Base-by-base conservation (phyloP, 2,329 filamentous ascomycete species). In the Chrysoporthe austroafricana region DNA sequence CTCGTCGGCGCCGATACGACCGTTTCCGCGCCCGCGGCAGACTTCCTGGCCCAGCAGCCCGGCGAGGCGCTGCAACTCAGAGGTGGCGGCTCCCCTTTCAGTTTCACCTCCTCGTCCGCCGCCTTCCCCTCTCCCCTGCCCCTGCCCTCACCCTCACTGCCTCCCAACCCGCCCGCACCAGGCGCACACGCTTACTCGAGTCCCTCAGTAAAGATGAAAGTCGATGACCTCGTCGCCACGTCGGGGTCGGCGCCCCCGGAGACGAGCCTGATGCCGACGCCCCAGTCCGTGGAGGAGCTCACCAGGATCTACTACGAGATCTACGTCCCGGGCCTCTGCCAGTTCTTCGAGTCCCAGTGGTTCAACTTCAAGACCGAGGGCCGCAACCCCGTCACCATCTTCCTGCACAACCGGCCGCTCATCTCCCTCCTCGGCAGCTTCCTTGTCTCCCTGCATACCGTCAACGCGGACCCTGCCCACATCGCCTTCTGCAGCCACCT, bases 281-380 rank as follows among this genome's bases (percentile, higher is more conserved):
- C 82, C 76, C 77, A 85, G 67, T 82, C 83, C 44, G 79, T 78
- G 32, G 87, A 89, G 73, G 90, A 93, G 75, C 88, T 93, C 68
- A 89, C 88, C 71, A 86, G 86, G 70, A 78, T 95, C 18, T 96
- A 92, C 78, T 86, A 87, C 73, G 90, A 90, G 71, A 89, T 93
- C 71, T 96, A 96, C 77, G 91, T 73, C 4, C 86, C 86, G 1
- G 91, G 89, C 8, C 86, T 96, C 59, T 90, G 92, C 77, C 86
- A 86, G 62, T 90, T 96, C 70, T 86, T 96, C 70, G 94, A 97
- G 77, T 92, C 93, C 7, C 85, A 84, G 39, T 98, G 94, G 94
- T 97, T 93, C 79, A 87, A 82, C 69, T 81, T 84, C 46, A 79
- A 79, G 65, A 77, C 81, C 60, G 76, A 76, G 59, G 83, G 83